Percentiles rank a stretch among this genome's conserved stretches.
phyloP scores from a whole-genome alignment of 495 filamentous ascomycete species.

The Aspergillus sparsus region DNA sequence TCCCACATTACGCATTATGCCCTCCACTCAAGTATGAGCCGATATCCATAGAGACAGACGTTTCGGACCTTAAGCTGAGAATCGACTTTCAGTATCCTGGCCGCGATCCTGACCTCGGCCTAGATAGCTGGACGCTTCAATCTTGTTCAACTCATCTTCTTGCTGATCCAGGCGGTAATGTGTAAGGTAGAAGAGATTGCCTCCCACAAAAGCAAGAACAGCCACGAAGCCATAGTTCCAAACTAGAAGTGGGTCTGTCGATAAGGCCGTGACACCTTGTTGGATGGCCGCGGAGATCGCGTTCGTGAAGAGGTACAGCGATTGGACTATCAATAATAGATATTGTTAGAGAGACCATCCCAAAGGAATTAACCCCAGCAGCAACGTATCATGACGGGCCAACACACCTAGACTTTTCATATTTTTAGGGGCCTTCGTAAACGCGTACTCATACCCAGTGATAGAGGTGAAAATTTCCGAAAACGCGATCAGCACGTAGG shows the following conservation, averaged over 20 bases:
- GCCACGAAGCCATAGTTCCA: conserved; percentile 67
- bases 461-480: conserved; percentile 68
- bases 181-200: conserved; percentile 58
- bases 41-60: too few relatives aligned
- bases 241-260: conserved; percentile 64
- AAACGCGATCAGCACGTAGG: conserved; percentile 64
- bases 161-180: conserved; percentile 58
- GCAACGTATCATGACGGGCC: conserved; percentile 4
- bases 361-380: neutral
- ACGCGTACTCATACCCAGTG: conserved; percentile 55
- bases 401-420: conserved; percentile 38
- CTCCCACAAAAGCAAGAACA: conserved; percentile 58
- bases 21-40: too few relatives aligned
- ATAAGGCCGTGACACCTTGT: conserved; percentile 61
- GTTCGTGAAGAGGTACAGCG: conserved; percentile 62
- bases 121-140: conserved; percentile 26
- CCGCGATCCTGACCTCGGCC: conserved; percentile 14
- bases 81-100: too few relatives aligned
- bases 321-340: conserved; percentile 53
- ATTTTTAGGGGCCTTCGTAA: conserved; percentile 38
- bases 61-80: too few relatives aligned
- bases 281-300: conserved; percentile 64
- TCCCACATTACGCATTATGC: too few relatives aligned
- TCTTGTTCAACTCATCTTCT: conserved; percentile 66
- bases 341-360: neutral